Evolutionary conservation across 2,329 filamentous ascomycete genomes (phyloP), one percentile per base, ranked within the genome.

Genomic region (Nothophaeocryptopus gaeumannii): DNA sequence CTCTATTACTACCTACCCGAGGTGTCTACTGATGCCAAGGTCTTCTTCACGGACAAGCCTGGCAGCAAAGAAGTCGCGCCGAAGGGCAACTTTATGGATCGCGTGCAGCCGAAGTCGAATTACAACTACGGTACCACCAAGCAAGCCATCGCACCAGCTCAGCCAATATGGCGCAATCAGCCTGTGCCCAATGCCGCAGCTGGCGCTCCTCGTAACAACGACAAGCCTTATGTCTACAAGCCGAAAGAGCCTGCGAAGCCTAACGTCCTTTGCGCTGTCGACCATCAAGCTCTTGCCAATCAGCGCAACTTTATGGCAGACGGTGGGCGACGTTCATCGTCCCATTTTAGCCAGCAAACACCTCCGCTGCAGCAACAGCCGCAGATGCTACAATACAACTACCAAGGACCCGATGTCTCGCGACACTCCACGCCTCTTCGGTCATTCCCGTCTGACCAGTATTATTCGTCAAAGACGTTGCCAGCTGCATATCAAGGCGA

Each of bases 1-100:
- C 69, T 96, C 13, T 97, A 91, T 89, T 81, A 89, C 72, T 97
- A 96, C 67, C 78, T 99, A 53, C 89, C 89, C 30, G 83, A 83
- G 67, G 81, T 80, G 14, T 97, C 92, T 15, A 96, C 92, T 5
- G 92, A 97, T 64, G 87, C 89, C 46, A 90, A 85, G 68, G 85
- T 90, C 20, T 89, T 95, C 67, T 99, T 93, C 71, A 95, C 91
- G 4, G 88, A 93, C 62, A 84, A 95, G 70, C 81, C 79, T 37
- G 73, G 70, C 51, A 76, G 74, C 50, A 77, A 71, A n/a, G 73
- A 74, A 39, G 78, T 89, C 68, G 88, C 89, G 52, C 72, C 78
- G 2, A 84, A 80, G 70, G 84, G 83, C 58, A 87, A 86, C 65
- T 91, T 86, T 68, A 69, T 90, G 65, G 85, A 89, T 39, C 84